Evolutionary conservation across 2,329 filamentous ascomycete genomes (phyloP).

Genomic region (Fusarium bactridioides): DNA sequence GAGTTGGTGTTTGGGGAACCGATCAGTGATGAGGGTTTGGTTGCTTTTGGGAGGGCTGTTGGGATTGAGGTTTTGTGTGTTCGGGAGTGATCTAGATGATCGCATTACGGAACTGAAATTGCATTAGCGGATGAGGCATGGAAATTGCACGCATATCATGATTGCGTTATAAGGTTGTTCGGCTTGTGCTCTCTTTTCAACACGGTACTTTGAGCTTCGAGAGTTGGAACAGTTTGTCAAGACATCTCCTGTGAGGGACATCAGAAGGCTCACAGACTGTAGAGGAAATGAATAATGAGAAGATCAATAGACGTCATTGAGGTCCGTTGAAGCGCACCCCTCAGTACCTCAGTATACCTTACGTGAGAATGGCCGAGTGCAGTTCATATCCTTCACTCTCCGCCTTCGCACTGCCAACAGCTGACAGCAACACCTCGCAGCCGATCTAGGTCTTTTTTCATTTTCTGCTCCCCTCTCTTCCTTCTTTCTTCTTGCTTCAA

Average conservation of each 20-base stretch:
- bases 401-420: not conserved
- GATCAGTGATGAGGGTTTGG: not conserved
- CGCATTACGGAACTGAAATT: no score
- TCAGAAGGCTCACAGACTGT: no score
- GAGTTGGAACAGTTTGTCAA: not conserved
- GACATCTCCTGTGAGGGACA: not conserved
- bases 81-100: not conserved
- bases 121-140: not conserved
- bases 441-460: no score
- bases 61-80: not conserved
- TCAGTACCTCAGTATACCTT: not conserved
- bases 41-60: not conserved
- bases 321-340: no score
- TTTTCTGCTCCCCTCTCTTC: no score
- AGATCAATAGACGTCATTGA: rapidly evolving
- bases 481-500: not conserved
- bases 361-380: not conserved
- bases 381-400: not conserved
- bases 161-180: rapidly evolving
- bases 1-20: not conserved
- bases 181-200: not conserved
- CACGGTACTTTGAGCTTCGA: rapidly evolving
- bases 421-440: not conserved
- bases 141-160: rapidly evolving
- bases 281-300: rapidly evolving